Base-by-base conservation (phyloP, 2,329 filamentous ascomycete species). In the Cyphellophora attinorum region DNA sequence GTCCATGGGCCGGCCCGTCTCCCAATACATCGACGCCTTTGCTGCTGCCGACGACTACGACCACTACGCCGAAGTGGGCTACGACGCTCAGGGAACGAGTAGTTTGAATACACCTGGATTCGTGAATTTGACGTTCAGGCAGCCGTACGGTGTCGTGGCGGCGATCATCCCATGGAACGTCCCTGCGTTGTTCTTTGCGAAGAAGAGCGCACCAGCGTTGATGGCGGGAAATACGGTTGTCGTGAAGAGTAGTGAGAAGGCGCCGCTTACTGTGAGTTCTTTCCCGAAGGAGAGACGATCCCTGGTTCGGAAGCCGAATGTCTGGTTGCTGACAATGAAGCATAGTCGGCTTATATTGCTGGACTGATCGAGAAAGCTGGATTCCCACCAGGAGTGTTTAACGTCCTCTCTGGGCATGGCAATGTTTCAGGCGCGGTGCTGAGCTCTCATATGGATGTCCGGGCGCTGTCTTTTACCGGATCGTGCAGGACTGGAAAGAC, bases 391-490 rank as follows among this genome's bases (percentile, higher is more conserved):
- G 82, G 82, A 19, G 82, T 88, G 11, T 2, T 88, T 44, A 88
- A 88, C 55, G 70, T 88, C 37, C 53, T 85, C 37, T 85, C 84
- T 40, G 83, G 82, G 0, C 67, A 75, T 34, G 82, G 82, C 16
- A 66, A 67, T 15, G 74, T 75, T 16, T 77, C 80, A 0, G 82
- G 83, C 6, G 68, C 76, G 3, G 76, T 80, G 0, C 65, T 88
- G 6, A 77, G 76, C 1, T 67, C 68, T 21, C 82, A 88, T 52
- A 60, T 74, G 19, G 71, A 70, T 27, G 69, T 89, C 11, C 76
- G 84, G 50, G 86, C 86, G 61, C 67, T 89, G 39, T 79, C 81
- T 0, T 88, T 88, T 45, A 88, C 82, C 0, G 83, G 82, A 19
- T 82, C 76, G 2, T 86, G 81, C 0, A 64, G 64, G 2, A 86